Evolutionary conservation across 331 rosid genomes (phyloP), one percentile per base, ranked within the genome.

Genomic region (Saraca asoca): DNA sequence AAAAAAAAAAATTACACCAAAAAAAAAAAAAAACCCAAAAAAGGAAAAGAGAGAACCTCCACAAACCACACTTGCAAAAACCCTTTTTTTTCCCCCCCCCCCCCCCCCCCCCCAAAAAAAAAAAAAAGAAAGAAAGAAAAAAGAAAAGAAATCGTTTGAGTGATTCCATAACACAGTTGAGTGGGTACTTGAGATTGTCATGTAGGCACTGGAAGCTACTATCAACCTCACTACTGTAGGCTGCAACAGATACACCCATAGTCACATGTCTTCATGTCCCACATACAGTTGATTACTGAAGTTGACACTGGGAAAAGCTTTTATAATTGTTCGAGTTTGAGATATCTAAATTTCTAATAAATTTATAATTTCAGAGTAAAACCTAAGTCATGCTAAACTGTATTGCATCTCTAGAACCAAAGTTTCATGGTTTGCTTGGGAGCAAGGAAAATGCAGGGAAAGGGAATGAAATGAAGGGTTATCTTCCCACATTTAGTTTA

Each of bases 91-190:
- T n/a, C n/a, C n/a, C n/a, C n/a, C n/a, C n/a, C n/a, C n/a, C n/a
- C n/a, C n/a, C n/a, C n/a, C n/a, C n/a, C n/a, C n/a, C n/a, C n/a
- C n/a, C n/a, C n/a, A 51, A 35, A 2, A 51, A 9, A 38, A 51
- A 37, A 2, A 44, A 10, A 38, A 39, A 55, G 57, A 37, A 52
- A 16, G 16, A 16, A 9, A n/a, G n/a, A 2, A 44, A 10, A 38
- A 39, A 55, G 57, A 37, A 52, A 16, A 16, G 9, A 79, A 51
- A 43, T 68, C 42, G 58, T 56, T 13, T 15, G 64, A 49, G 53
- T 56, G 31, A 59, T 46, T 39, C 51, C 67, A 68, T 55, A 62
- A 34, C 34, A 49, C 29, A 51, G 15, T 19, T 67, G 24, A 62
- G 18, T 70, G 29, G 42, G 17, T 43, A 39, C 10, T 12, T 11